Conservation (phyloP, 2,329 filamentous ascomycete genomes). For the Colletotrichum siamense region DNA sequence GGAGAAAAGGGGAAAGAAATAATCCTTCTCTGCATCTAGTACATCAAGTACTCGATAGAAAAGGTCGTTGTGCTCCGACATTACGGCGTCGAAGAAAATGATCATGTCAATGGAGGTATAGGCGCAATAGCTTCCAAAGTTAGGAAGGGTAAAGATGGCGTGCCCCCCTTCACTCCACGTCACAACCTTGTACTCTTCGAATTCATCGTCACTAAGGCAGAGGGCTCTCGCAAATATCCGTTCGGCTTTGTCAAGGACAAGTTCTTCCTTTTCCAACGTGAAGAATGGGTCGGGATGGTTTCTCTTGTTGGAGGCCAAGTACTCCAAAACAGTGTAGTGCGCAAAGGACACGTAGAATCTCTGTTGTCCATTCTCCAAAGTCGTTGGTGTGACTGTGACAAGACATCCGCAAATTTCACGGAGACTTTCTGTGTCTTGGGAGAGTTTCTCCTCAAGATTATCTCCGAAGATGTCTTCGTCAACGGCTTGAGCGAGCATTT, state of each 20-base stretch:
- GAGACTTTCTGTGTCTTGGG: fast-evolving
- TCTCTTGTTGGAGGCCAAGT: fast-evolving
- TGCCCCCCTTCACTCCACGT: too few relatives aligned
- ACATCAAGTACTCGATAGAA: fast-evolving
- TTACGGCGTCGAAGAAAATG: fast-evolving
- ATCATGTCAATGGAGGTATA: fast-evolving
- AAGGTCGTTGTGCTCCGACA: fast-evolving
- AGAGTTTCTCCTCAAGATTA: fast-evolving
- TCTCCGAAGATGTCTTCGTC: neutral
- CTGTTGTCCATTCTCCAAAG: fast-evolving
- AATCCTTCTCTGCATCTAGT: too few relatives aligned
- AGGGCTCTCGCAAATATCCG: fast-evolving
- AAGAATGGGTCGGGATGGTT: fast-evolving
- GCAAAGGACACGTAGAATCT: fast-evolving
- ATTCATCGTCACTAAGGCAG: fast-evolving
- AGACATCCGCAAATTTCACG: neutral
- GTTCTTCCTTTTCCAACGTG: fast-evolving
- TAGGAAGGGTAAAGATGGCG: too few relatives aligned
- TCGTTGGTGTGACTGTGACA: neutral
- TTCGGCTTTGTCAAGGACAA: neutral
- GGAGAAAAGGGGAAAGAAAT: too few relatives aligned
- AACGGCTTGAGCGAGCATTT: fast-evolving
- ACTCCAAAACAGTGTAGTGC: neutral
- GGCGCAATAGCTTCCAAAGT: neutral
- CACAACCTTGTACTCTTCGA: neutral